Evolutionary conservation across 1,284 basidiomycete species (phyloP).

Genomic region (Cryptococcus sp.): DNA sequence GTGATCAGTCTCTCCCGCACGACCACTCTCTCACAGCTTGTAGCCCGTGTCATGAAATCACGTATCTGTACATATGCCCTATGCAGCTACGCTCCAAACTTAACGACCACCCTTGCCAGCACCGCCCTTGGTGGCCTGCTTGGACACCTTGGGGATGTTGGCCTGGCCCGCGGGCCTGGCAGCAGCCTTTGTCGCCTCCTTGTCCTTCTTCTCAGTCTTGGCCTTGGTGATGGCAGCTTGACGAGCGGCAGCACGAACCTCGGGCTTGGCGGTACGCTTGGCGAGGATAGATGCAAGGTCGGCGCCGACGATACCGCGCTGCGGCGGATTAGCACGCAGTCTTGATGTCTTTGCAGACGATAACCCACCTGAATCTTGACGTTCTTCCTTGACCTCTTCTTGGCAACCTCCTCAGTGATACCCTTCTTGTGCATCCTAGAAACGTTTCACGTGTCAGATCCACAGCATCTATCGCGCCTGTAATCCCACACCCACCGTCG

Average conservation of each 20-base stretch:
- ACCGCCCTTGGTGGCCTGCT: constrained; percentile 92
- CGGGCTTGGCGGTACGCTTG: constrained; percentile 86
- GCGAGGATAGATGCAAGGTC: constrained; percentile 88
- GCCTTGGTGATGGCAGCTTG: constrained; percentile 85
- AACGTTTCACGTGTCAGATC: constrained; percentile 2
- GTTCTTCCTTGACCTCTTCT: constrained; percentile 96
- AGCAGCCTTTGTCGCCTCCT: constrained; percentile 85
- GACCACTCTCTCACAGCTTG: background rate
- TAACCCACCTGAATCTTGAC: constrained; percentile 74
- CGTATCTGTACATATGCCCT: constrained; percentile 3
- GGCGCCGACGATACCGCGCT: constrained; percentile 97
- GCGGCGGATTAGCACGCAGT: constrained; percentile 32
- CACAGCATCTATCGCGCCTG: background rate
- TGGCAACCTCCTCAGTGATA: constrained; percentile 96
- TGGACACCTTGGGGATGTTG: constrained; percentile 81
- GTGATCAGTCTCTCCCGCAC: background rate
- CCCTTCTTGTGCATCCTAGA: constrained; percentile 98
- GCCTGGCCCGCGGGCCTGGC: constrained; percentile 64
- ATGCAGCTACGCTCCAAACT: constrained; percentile 8
- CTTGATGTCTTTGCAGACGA: background rate
- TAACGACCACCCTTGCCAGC: constrained; percentile 54
- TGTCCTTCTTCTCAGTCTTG: constrained; percentile 93
- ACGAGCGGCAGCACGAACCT: constrained; percentile 78
- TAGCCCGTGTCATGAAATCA: background rate
- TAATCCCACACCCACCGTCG: constrained; percentile 58